Percentiles rank a stretch among this genome's conserved stretches.
Conservation (phyloP, 306 rosid genomes). For the Lablab purpureus region DNA sequence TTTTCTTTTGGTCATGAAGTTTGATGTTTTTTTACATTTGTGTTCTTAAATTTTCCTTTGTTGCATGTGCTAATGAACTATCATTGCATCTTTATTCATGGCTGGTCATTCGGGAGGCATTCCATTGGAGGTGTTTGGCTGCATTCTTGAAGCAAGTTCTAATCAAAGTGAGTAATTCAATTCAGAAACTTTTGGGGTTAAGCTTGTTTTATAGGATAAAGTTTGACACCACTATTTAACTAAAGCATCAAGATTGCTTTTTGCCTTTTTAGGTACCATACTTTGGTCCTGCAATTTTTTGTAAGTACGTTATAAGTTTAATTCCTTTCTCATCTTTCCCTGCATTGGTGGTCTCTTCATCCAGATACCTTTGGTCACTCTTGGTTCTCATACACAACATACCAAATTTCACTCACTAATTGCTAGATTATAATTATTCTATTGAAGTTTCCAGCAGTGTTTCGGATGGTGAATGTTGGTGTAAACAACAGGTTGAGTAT, state of each 20-base stretch:
- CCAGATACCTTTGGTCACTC: background rate
- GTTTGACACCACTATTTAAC: conserved; percentile 1
- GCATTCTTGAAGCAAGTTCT: conserved; percentile 51
- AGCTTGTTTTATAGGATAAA: conserved; percentile 19
- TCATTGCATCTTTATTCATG: conserved; percentile 85
- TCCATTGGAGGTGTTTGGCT: conserved; percentile 65
- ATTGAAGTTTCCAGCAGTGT: conserved; percentile 21
- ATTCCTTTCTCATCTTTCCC: conserved; percentile 39
- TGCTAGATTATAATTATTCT: background rate
- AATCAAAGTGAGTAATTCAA: conserved; percentile 59
- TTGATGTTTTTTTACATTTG: conserved; percentile 5
- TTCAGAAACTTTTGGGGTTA: conserved; percentile 2
- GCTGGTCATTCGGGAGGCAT: conserved; percentile 73
- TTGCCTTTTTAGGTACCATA: conserved; percentile 40
- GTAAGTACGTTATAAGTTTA: conserved; percentile 45
- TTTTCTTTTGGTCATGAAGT: background rate
- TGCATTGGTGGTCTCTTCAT: conserved; percentile 15
- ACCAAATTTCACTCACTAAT: background rate
- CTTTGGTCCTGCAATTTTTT: conserved; percentile 44
- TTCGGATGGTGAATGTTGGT: background rate
- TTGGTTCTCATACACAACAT: background rate
- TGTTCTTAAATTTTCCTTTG: conserved; percentile 38
- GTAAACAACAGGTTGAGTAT: background rate
- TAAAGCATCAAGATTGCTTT: conserved; percentile 12
- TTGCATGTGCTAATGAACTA: conserved; percentile 67